These are phyloP conservation scores for Trypanosoma brucei DNA, from an alignment of 208 protist genomes.

Conservation along the genomic window DNA sequence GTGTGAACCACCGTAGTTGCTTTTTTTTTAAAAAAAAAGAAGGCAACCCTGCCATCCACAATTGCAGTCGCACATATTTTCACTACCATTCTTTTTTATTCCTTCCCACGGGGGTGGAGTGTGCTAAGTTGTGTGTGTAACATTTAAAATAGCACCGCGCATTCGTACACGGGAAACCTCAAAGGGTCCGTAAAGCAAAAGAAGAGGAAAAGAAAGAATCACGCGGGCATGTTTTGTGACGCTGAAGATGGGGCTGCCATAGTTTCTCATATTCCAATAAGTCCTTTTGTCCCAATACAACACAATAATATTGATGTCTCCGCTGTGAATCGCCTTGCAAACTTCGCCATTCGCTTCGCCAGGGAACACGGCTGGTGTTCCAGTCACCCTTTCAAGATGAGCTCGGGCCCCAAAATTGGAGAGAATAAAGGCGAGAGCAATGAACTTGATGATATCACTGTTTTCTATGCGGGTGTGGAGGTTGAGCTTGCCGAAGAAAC, in stretches of 20 bases:
- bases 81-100: too few species aligned
- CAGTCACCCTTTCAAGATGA: conserved; percentile 6
- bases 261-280: conserved; percentile 41
- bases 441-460: conserved; percentile 26
- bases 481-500: conserved; percentile 24
- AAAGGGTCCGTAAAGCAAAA: too few species aligned
- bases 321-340: conserved; percentile 44
- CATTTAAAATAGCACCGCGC: too few species aligned
- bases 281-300: conserved; percentile 56
- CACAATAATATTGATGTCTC: conserved; percentile 51
- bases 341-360: conserved; percentile 49
- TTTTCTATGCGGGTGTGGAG: conserved; percentile 63
- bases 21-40: too few species aligned
- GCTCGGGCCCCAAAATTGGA: background rate
- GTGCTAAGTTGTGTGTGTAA: too few species aligned
- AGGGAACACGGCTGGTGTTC: conserved; percentile 54
- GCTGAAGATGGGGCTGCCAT: conserved; percentile 44
- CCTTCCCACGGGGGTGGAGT: too few species aligned
- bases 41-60: too few species aligned
- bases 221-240: conserved; percentile 26
- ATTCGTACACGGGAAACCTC: too few species aligned
- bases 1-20: too few species aligned
- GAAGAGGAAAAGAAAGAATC: too few species aligned
- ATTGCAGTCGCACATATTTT: too few species aligned
- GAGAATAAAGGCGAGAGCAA: conserved; percentile 23